A percentile compares a stretch with the other conserved stretches of the same genome.
Evolutionary conservation across 2,329 filamentous ascomycete species (phyloP).

Genomic region (Colletotrichum ledebouriae): DNA sequence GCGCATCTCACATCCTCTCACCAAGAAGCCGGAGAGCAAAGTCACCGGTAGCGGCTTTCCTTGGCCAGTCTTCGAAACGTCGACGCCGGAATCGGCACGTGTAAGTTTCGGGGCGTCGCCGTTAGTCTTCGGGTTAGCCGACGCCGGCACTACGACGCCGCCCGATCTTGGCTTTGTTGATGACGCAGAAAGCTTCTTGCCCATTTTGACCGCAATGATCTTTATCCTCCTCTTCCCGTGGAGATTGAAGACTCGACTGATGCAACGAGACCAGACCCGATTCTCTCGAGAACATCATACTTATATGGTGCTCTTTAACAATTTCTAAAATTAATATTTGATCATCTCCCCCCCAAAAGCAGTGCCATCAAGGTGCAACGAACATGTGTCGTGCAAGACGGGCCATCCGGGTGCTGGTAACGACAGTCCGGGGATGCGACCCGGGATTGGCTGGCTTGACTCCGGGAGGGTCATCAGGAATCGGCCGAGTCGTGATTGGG

Average conservation of each 20-base stretch:
- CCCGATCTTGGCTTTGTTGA: slow-evolving; percentile 25
- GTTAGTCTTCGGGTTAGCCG: background rate
- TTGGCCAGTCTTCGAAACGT: slow-evolving; percentile 5
- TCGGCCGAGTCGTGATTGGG: slow-evolving; percentile 34
- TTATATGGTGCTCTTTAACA: slow-evolving; percentile 17
- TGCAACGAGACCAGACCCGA: background rate
- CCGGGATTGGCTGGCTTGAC: slow-evolving; percentile 34
- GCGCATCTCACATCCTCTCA: slow-evolving; percentile 45
- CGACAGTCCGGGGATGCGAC: slow-evolving; percentile 10
- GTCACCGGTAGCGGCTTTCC: slow-evolving; percentile 66
- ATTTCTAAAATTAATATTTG: background rate
- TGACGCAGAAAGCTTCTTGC: slow-evolving; percentile 30
- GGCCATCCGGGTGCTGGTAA: slow-evolving; percentile 38
- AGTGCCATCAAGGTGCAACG: slow-evolving; percentile 35
- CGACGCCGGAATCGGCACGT: slow-evolving; percentile 34
- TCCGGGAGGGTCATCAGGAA: slow-evolving; percentile 36
- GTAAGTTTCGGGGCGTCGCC: slow-evolving; percentile 23
- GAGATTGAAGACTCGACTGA: background rate
- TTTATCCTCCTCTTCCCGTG: no score
- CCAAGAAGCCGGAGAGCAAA: slow-evolving; percentile 71
- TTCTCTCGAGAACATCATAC: background rate
- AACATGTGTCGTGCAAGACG: slow-evolving; percentile 17
- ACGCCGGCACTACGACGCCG: background rate
- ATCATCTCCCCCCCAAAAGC: background rate
- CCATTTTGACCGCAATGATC: slow-evolving; percentile 5